phyloP scores from a whole-genome alignment of 352 stramenopile species.

The Phytophthora foliorum region DNA sequence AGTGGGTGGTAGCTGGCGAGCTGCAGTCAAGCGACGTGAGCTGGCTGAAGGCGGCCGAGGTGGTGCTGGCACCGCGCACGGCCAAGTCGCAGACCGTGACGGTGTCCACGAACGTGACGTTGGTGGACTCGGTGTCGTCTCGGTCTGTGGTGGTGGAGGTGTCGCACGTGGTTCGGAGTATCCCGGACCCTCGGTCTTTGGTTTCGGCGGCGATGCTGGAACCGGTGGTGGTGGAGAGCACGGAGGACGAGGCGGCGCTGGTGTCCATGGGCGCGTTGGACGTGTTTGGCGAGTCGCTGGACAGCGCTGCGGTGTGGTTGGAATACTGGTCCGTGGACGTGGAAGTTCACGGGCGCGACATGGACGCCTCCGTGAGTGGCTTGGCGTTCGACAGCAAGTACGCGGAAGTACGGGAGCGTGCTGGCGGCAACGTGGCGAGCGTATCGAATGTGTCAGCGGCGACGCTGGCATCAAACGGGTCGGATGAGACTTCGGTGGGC shows the following conservation, averaged over 20 bases:
- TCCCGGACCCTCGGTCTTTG: slow-evolving; percentile 15
- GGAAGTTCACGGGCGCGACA: too few relatives aligned
- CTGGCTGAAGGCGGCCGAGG: slow-evolving; percentile 29
- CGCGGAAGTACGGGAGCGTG: neutral
- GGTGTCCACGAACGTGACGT: slow-evolving; percentile 42
- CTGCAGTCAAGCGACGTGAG: slow-evolving; percentile 22
- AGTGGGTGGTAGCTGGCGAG: too few relatives aligned
- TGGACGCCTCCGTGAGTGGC: too few relatives aligned
- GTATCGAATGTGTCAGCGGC: slow-evolving; percentile 13
- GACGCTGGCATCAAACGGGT: slow-evolving; percentile 8
- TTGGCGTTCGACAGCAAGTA: neutral
- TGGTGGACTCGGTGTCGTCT: slow-evolving; percentile 27
- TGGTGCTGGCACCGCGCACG: slow-evolving; percentile 37
- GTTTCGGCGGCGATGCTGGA: slow-evolving; percentile 7
- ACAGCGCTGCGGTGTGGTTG: too few relatives aligned
- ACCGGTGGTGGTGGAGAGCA: slow-evolving; percentile 10
- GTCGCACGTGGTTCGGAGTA: slow-evolving; percentile 31
- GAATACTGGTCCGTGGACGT: too few relatives aligned
- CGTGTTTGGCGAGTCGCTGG: slow-evolving; percentile 1
- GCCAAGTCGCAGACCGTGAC: slow-evolving; percentile 31
- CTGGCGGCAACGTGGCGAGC: neutral
- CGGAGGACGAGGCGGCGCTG: slow-evolving; percentile 17
- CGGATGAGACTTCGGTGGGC: slow-evolving; percentile 4
- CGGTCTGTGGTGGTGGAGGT: slow-evolving; percentile 26
- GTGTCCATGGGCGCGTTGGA: slow-evolving; percentile 9